Evolutionary conservation across 768 basidiomycete species (phyloP).

Genomic region (Gloeophyllum trabeum): DNA sequence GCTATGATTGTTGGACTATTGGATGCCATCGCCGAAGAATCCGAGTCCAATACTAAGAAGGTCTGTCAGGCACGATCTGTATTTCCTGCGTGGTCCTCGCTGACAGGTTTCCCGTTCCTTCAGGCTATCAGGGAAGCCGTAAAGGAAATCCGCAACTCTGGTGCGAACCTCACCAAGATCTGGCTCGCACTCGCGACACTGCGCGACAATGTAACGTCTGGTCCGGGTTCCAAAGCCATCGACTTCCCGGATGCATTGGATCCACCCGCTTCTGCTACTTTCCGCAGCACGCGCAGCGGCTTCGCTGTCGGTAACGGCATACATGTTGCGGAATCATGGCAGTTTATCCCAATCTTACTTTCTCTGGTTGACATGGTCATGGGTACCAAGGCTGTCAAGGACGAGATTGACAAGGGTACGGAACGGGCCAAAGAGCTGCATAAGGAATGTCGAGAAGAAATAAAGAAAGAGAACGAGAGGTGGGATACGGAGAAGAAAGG

Average conservation of each 20-base stretch:
- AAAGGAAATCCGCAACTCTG: conserved; percentile 39
- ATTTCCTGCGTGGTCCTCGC: background rate
- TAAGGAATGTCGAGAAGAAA: conserved; percentile 40
- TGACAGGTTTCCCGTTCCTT: background rate
- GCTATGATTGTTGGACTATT: conserved; percentile 54
- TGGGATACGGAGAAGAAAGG: conserved; percentile 37
- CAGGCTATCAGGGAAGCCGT: conserved; percentile 30
- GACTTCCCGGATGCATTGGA: conserved; percentile 49
- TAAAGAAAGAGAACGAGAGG: conserved; percentile 43
- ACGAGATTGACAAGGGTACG: conserved; percentile 49
- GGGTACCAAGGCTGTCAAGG: conserved; percentile 34
- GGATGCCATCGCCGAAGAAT: conserved; percentile 29
- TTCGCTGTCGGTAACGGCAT: conserved; percentile 9
- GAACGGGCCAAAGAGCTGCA: conserved; percentile 42
- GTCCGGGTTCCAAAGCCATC: conserved; percentile 9
- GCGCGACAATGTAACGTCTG: conserved; percentile 20
- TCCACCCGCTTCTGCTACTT: conserved; percentile 29
- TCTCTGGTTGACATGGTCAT: conserved; percentile 45
- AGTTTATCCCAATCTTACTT: conserved; percentile 56
- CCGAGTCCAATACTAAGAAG: conserved; percentile 1
- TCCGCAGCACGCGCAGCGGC: conserved; percentile 36
- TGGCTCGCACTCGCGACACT: conserved; percentile 45
- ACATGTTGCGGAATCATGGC: conserved; percentile 33
- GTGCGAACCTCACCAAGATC: conserved; percentile 48
- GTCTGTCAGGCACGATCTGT: conserved; percentile 12